Evolutionary conservation across 139 green algal species (phyloP).

Genomic region (Penium margaritaceum): DNA sequence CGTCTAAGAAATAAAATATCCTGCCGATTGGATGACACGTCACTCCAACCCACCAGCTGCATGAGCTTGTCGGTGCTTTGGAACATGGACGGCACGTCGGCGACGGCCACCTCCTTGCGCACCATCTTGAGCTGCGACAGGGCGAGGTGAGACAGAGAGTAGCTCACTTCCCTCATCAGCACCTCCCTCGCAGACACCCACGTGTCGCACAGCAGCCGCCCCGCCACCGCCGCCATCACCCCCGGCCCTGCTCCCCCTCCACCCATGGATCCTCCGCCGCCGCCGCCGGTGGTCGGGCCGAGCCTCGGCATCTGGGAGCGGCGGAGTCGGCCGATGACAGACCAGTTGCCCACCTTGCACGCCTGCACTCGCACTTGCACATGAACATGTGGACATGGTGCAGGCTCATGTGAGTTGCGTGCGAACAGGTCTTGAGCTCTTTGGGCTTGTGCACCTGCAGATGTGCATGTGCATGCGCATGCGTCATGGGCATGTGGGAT

Average conservation of each 20-base stretch:
- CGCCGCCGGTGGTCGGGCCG: no score
- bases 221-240: constrained; percentile 62
- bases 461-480: no score
- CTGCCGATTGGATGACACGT: no score
- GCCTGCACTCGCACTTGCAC: no score
- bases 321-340: constrained; percentile 82
- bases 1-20: no score
- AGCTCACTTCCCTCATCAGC: constrained; percentile 80
- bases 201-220: constrained; percentile 90
- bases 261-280: constrained; percentile 64
- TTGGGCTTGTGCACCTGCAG: no score
- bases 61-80: constrained; percentile 52
- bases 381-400: no score
- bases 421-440: no score
- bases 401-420: no score
- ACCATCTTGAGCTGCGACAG: constrained; percentile 67
- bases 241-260: constrained; percentile 74
- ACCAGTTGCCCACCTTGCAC: constrained; percentile 84
- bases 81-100: constrained; percentile 53
- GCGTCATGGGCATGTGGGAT: no score
- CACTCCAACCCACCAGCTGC: constrained; percentile 62
- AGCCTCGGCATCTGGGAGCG: constrained; percentile 75
- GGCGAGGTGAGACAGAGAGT: constrained; percentile 79
- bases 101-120: constrained; percentile 60
- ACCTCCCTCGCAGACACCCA: constrained; percentile 85